Evolutionary conservation across 2,329 filamentous ascomycete genomes (phyloP).

Genomic region (Aspergillus sp.): DNA sequence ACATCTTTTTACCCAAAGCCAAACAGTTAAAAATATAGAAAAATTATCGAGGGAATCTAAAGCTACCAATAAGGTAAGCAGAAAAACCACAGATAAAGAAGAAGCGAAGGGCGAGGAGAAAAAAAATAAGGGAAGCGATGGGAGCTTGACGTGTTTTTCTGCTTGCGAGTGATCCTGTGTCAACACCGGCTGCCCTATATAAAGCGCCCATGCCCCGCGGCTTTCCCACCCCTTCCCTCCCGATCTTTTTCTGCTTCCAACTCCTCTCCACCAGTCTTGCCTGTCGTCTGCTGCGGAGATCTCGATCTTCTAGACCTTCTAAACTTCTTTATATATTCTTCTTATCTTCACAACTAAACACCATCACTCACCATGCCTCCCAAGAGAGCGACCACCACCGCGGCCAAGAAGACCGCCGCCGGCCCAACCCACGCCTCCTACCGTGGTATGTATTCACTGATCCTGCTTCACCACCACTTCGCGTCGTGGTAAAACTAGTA

Average conservation of each 20-base stretch:
- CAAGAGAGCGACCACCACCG: slow-evolving; percentile 62
- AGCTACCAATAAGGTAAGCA: slow-evolving; percentile 21
- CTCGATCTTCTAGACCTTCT: slow-evolving; percentile 21
- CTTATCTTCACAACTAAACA: slow-evolving; percentile 18
- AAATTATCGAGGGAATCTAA: slow-evolving; percentile 7
- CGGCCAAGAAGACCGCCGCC: slow-evolving; percentile 62
- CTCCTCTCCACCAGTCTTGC: slow-evolving; percentile 22
- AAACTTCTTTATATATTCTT: slow-evolving; percentile 15
- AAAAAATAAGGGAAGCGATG: slow-evolving; percentile 21
- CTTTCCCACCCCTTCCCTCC: slow-evolving; percentile 43
- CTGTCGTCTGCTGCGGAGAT: slow-evolving; percentile 17
- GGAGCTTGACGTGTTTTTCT: slow-evolving; percentile 30
- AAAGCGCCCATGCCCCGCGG: slow-evolving; percentile 49
- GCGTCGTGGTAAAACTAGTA: slow-evolving; percentile 43
- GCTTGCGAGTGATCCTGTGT: slow-evolving; percentile 45
- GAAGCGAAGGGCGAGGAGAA: slow-evolving; percentile 18
- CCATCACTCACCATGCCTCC: slow-evolving; percentile 61
- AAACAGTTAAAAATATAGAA: slow-evolving; percentile 1
- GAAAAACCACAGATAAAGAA: slow-evolving; percentile 16
- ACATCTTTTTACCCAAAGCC: slow-evolving; percentile 5
- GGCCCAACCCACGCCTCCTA: slow-evolving; percentile 64
- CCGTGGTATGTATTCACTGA: slow-evolving; percentile 62
- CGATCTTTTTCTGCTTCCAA: slow-evolving; percentile 31
- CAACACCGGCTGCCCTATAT: slow-evolving; percentile 49
- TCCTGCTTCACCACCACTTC: slow-evolving; percentile 52